Base-by-base conservation (phyloP, 331 rosid species). In the Saraca asoca region DNA sequence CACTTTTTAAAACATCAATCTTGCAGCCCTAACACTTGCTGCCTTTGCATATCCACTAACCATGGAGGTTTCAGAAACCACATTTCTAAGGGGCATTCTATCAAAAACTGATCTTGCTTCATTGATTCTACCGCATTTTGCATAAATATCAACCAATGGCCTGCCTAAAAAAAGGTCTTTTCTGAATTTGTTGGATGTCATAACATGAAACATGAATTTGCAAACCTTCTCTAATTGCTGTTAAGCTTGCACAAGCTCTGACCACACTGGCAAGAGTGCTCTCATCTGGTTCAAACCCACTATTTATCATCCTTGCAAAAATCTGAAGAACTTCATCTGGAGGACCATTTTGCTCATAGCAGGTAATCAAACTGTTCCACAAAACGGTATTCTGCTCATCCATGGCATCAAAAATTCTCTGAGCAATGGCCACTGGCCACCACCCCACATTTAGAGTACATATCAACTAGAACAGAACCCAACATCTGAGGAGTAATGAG, bases 341-440 rank as follows among this genome's bases (percentile, higher is more conserved):
- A 3, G 87, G 85, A 56, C 90, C 90, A 64, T 82, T 81, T 71
- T 85, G 90, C 83, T 85, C 87, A 38, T 81, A 81, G 66, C 87
- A 85, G 3, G 90, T 85, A 31, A 85, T 85, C 87, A 81, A 76
- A 68, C 90, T 81, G 66, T 85, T 85, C 87, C 90, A 85, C 41
- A 85, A 76, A 63, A 85, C 90, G 42, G 12, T 76, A 50, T 81
- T 85, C 68, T 83, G 78, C 44, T 66, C 70, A 12, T n/a, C 33
- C 90, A 85, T 85, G 12, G 33, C 83, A 70, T 85, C 87, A 42
- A 85, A 85, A 58, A 75, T 78, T 33, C 72, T 85, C 39, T 81
- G 87, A 76, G 90, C 83, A n/a, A n/a, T n/a, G n/a, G n/a, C n/a
- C n/a, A 64, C 69, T 66, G 37, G 55, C 63, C 76, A 81, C 85